Conservation (phyloP, 2,329 filamentous ascomycete species). For the Thielaviopsis musarum region DNA sequence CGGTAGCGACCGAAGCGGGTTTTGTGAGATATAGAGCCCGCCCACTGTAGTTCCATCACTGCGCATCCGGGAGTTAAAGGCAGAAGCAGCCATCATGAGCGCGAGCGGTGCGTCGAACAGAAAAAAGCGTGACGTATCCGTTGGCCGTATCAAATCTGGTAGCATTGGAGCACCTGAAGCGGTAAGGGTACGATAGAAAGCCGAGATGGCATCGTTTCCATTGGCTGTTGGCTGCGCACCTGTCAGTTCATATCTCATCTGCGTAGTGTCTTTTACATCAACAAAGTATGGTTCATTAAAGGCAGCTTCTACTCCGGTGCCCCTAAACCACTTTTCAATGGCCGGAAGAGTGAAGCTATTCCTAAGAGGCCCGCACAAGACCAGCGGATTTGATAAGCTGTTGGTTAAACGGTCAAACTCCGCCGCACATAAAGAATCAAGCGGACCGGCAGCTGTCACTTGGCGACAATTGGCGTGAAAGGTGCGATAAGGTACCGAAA, state of each 20-base stretch:
- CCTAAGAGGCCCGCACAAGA: not conserved
- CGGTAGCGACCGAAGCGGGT: slow-evolving; percentile 53
- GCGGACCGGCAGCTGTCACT: not conserved
- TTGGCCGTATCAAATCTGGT: not conserved
- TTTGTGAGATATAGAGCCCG: slow-evolving; percentile 76
- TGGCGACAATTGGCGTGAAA: not conserved
- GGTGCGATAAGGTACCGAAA: not conserved
- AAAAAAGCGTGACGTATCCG: slow-evolving; percentile 25
- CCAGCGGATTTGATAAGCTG: not conserved
- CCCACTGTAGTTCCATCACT: slow-evolving; percentile 15
- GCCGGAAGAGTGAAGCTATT: slow-evolving; percentile 30
- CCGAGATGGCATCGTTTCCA: slow-evolving; percentile 12
- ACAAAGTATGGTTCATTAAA: slow-evolving; percentile 17
- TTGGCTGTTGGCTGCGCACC: slow-evolving; percentile 12
- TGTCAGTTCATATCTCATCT: slow-evolving; percentile 26
- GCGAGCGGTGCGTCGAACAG: slow-evolving; percentile 44
- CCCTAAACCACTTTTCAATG: slow-evolving; percentile 40
- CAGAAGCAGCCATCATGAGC: slow-evolving; percentile 42
- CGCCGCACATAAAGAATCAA: not conserved
- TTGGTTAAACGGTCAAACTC: slow-evolving; percentile 1
- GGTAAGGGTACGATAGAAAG: slow-evolving; percentile 11
- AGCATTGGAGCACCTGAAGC: not conserved
- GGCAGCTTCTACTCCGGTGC: not conserved
- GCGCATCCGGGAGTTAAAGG: slow-evolving; percentile 25
- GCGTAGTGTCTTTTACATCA: slow-evolving; percentile 17